Evolutionary conservation across 805 yeast species (phyloP).

Genomic region (Candida takata): DNA sequence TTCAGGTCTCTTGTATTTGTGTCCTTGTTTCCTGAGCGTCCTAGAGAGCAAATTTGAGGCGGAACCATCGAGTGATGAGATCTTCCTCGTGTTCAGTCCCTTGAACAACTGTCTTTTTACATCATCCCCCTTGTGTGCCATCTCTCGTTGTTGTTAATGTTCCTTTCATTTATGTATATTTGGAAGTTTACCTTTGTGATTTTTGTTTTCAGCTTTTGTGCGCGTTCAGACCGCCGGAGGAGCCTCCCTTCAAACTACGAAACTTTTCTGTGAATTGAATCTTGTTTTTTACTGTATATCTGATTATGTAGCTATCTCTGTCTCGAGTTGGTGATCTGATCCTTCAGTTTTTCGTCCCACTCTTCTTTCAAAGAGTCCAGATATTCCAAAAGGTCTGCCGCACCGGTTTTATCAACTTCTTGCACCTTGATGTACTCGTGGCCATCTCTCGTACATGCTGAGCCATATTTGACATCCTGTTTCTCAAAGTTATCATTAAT

Average conservation of each 20-base stretch:
- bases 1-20: conserved; percentile 14
- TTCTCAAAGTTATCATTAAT: conserved; percentile 41
- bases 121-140: conserved; percentile 9
- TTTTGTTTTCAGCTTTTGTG: too few relatives aligned
- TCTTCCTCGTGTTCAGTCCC: conserved; percentile 9
- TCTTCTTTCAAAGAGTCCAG: conserved; percentile 47
- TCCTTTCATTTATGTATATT: background rate
- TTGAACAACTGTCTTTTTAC: conserved; percentile 21
- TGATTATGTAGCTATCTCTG: too few relatives aligned
- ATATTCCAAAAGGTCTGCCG: conserved; percentile 58
- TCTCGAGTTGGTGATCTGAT: conserved; percentile 52
- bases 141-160: background rate
- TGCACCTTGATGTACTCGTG: conserved; percentile 49
- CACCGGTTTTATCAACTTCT: conserved; percentile 57
- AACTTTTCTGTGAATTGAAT: too few relatives aligned
- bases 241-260: too few relatives aligned
- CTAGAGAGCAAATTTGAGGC: conserved; percentile 20
- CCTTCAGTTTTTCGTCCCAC: conserved; percentile 71
- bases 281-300: too few relatives aligned
- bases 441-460: conserved; percentile 63
- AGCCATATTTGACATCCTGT: conserved; percentile 59
- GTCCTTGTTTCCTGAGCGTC: conserved; percentile 22
- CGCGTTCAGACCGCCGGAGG: too few relatives aligned
- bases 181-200: background rate
- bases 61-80: conserved; percentile 12